These are phyloP conservation scores for Zygoascus meyerae DNA, from an alignment of 1,139 yeast species.

Conservation along the genomic window DNA sequence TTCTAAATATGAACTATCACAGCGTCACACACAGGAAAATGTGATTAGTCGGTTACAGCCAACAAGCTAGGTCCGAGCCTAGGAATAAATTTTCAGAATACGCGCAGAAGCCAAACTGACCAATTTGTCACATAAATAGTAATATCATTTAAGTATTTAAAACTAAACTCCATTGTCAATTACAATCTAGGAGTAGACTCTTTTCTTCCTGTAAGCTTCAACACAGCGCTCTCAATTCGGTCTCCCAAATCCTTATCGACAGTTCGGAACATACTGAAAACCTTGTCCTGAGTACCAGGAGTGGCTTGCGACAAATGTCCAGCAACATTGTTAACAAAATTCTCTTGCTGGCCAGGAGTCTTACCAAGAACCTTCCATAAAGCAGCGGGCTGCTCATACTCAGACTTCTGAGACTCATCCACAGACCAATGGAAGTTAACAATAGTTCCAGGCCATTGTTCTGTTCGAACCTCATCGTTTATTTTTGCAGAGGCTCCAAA, in stretches of 20 bases:
- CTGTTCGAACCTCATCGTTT: constrained; percentile 57
- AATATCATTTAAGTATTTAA: no score
- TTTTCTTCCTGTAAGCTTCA: constrained; percentile 2
- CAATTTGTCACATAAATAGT: no score
- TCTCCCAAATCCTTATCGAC: constrained; percentile 63
- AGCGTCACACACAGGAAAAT: no score
- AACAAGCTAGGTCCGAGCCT: no score
- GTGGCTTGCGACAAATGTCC: constrained; percentile 67
- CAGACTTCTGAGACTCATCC: constrained; percentile 48
- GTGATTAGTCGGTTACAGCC: no score
- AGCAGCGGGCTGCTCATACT: constrained; percentile 62
- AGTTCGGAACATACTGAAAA: constrained; percentile 67
- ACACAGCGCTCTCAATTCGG: constrained; percentile 47
- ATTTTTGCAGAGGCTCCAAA: constrained; percentile 22
- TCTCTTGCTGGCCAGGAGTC: constrained; percentile 54
- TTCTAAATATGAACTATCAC: no score
- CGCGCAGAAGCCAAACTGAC: no score
- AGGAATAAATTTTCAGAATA: no score
- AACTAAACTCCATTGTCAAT: no score
- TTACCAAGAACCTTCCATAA: constrained; percentile 61
- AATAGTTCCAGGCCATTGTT: constrained; percentile 85
- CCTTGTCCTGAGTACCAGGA: constrained; percentile 73
- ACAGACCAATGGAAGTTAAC: constrained; percentile 83
- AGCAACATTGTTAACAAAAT: constrained; percentile 79
- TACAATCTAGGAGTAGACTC: background rate